These are phyloP conservation scores for Macrolepiota fuliginosa DNA, from an alignment of 768 basidiomycete genomes.

Conservation along the genomic window DNA sequence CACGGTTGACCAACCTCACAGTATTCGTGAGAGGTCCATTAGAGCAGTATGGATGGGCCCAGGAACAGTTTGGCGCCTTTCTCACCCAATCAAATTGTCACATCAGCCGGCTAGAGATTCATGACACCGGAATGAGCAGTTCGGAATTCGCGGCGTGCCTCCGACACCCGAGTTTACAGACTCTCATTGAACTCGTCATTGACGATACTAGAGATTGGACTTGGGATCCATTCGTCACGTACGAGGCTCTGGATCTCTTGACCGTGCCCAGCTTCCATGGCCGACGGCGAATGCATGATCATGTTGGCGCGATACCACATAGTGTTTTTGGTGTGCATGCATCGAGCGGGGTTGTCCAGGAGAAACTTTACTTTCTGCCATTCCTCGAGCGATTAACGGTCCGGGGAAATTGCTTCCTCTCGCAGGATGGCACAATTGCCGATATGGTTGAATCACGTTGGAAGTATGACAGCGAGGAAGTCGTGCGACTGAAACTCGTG, in stretches of 20 bases:
- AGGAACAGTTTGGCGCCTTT: conserved; percentile 27
- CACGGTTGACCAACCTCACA: conserved; percentile 22
- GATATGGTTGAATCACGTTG: conserved; percentile 36
- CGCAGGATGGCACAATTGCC: conserved; percentile 28
- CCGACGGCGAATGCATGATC: neutral
- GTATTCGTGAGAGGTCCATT: conserved; percentile 27
- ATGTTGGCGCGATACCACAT: conserved; percentile 11
- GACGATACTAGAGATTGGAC: conserved; percentile 33
- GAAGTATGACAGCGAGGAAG: conserved; percentile 19
- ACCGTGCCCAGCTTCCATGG: conserved; percentile 14
- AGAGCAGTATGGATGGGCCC: conserved; percentile 31
- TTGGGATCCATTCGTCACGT: conserved; percentile 30
- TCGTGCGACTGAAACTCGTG: conserved; percentile 26
- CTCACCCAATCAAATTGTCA: conserved; percentile 28
- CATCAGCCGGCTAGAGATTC: conserved; percentile 26
- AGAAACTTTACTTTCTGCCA: conserved; percentile 21
- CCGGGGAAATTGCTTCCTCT: conserved; percentile 26
- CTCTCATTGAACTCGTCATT: conserved; percentile 28
- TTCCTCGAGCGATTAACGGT: conserved; percentile 27
- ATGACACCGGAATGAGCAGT: conserved; percentile 29
- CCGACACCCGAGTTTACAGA: conserved; percentile 23
- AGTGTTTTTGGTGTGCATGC: neutral
- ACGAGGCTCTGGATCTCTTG: conserved; percentile 26
- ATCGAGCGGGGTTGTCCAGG: neutral
- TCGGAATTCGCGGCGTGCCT: conserved; percentile 28